phyloP scores from a whole-genome alignment of 129 eudicot species.

The Centella asiatica region DNA sequence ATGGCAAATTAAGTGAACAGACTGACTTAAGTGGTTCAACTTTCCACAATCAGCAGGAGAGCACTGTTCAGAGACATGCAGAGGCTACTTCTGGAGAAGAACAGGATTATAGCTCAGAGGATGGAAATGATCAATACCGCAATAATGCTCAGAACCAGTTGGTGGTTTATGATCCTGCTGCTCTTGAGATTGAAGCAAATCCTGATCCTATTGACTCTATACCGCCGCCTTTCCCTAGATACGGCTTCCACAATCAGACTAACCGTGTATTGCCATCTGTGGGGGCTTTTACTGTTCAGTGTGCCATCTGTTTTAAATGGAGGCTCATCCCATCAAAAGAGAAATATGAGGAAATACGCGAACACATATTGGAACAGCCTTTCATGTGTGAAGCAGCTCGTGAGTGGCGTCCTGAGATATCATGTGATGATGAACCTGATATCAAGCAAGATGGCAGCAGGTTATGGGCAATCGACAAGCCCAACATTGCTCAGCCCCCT shows the following conservation, averaged over 20 bases:
- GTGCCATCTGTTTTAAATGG: constrained; percentile 85
- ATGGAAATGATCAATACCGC: constrained; percentile 24
- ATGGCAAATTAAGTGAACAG: constrained; percentile 23
- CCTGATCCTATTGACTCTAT: constrained; percentile 21
- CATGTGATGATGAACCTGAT: constrained; percentile 79
- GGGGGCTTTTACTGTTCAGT: constrained; percentile 81
- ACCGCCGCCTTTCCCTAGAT: constrained; percentile 13
- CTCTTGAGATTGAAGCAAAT: constrained; percentile 15
- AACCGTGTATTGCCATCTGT: constrained; percentile 47
- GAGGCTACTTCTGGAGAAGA: constrained; percentile 21
- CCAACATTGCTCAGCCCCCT: constrained; percentile 82
- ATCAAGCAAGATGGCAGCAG: constrained; percentile 79
- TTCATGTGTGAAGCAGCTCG: constrained; percentile 71
- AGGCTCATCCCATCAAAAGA: constrained; percentile 74
- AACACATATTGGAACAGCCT: constrained; percentile 62
- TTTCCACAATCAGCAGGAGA: constrained; percentile 12
- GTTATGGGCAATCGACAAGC: constrained; percentile 94
- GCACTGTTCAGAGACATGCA: constrained; percentile 14
- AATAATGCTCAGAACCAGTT: constrained; percentile 44
- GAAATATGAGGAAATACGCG: constrained; percentile 79
- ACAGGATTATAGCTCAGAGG: constrained; percentile 18
- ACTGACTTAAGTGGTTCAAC: constrained; percentile 15
- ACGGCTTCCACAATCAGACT: constrained; percentile 7
- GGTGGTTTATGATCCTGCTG: constrained; percentile 49
- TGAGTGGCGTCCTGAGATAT: constrained; percentile 68